Base-by-base conservation (phyloP, 768 basidiomycete genomes). In the Mycena polygramma region DNA sequence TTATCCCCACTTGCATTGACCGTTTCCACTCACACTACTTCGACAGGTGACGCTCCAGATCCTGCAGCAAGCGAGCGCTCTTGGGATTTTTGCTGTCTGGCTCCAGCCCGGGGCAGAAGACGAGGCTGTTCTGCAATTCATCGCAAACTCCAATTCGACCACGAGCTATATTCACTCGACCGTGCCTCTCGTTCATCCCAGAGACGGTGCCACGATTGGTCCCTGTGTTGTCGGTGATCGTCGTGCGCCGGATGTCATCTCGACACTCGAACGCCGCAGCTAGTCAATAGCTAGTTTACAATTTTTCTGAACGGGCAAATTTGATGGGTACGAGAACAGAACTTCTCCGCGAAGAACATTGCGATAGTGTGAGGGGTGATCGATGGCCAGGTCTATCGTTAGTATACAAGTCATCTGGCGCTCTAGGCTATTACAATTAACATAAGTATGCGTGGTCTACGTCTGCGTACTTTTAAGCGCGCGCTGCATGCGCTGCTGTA, bases 61-160 rank as follows among this genome's bases (percentile, higher is more conserved):
- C 61, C 76, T 90, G 69, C 80, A 86, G 72, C 82, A 86, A 43
- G 86, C 85, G 7, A 84, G 84, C 77, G 79, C 76, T 35, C 83
- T 82, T 24, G 77, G 75, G 19, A 76, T 89, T 15, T 86, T 84
- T 0, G 83, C 85, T 2, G 81, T 91, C 45, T 92, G 91, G 91
- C 84, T 91, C 24, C 91, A 91, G 73, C 91, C 91, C 11, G 91
- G 91, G 24, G 88, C 90, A 2, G 84, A 87, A 60, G 85, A 88
- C 51, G 57, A 5, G 13, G 78, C 79, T 4, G 89, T 91, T 2
- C 61, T 68, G 20, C 60, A 67, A 22, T 72, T 72, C 51, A 72
- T 72, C 51, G 66, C 41, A 22, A 68, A 35, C 49, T n/a, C 61
- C 41, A 65, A 36, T 35, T 26, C 35, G 20, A 58, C 60, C 20